phyloP scores from a whole-genome alignment of 139 green algal genomes.

The Deuterostichococcus epilithicus region DNA sequence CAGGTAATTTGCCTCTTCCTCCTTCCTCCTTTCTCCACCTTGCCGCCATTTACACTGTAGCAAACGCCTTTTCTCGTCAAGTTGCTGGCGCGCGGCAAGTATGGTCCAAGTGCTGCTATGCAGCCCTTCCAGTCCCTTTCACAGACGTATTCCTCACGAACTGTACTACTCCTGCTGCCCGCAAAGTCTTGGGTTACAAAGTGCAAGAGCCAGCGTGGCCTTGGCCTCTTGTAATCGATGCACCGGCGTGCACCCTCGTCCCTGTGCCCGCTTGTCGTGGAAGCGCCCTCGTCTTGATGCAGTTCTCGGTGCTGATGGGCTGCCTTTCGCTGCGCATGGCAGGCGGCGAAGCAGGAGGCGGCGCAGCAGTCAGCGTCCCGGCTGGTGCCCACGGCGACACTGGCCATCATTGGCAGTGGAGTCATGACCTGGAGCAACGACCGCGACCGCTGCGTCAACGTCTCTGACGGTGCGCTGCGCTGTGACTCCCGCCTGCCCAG shows the following conservation, averaged over 20 bases:
- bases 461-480: conserved; percentile 3
- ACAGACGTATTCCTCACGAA: too few relatives aligned
- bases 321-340: neutral
- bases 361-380: conserved; percentile 3
- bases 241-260: too few relatives aligned
- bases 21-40: neutral
- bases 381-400: conserved; percentile 25
- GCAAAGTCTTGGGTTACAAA: too few relatives aligned
- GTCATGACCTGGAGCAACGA: conserved; percentile 60
- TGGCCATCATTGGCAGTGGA: conserved; percentile 56
- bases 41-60: too few relatives aligned
- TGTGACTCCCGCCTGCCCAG: neutral
- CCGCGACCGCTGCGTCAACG: conserved; percentile 32
- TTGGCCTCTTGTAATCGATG: too few relatives aligned
- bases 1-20: conserved; percentile 28
- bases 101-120: too few relatives aligned
- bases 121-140: too few relatives aligned
- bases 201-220: too few relatives aligned
- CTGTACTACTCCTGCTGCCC: too few relatives aligned
- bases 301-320: neutral
- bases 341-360: conserved; percentile 19
- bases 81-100: too few relatives aligned
- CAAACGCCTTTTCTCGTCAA: neutral
- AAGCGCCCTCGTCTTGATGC: too few relatives aligned
- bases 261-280: too few relatives aligned